phyloP scores from a whole-genome alignment of 345 rosid species.

The Populus simonii region DNA sequence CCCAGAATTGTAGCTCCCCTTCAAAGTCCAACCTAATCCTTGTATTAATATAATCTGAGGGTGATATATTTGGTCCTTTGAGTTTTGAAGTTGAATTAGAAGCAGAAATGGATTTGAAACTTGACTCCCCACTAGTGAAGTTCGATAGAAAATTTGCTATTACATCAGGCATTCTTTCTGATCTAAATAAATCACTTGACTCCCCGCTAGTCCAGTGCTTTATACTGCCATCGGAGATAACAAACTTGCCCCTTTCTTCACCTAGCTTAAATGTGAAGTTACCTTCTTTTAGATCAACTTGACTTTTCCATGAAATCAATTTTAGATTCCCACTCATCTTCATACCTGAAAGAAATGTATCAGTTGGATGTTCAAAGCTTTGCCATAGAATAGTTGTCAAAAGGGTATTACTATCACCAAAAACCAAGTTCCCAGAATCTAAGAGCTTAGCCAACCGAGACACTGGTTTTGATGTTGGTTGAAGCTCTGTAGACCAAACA shows the following conservation, averaged over 20 bases:
- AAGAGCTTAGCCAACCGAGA: background rate
- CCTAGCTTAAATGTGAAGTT: constrained; percentile 43
- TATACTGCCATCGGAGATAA: constrained; percentile 21
- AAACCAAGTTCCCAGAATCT: background rate
- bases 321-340: constrained; percentile 28
- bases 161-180: constrained; percentile 31
- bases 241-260: constrained; percentile 23
- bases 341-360: constrained; percentile 65
- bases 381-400: too few species aligned
- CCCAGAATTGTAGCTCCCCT: constrained; percentile 32
- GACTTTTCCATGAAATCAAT: constrained; percentile 50
- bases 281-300: constrained; percentile 50
- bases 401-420: too few species aligned
- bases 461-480: background rate
- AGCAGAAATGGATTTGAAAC: too few species aligned
- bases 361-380: constrained; percentile 17
- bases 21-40: constrained; percentile 30
- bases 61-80: too few species aligned
- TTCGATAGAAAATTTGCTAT: constrained; percentile 39
- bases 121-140: constrained; percentile 14
- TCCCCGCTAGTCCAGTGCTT: constrained; percentile 45
- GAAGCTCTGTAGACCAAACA: constrained; percentile 18
- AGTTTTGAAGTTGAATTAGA: too few species aligned
- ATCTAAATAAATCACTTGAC: constrained; percentile 18
- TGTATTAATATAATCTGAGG: background rate